Evolutionary conservation across 495 filamentous ascomycete species (phyloP).

Genomic region (Rhypophila decipiens): DNA sequence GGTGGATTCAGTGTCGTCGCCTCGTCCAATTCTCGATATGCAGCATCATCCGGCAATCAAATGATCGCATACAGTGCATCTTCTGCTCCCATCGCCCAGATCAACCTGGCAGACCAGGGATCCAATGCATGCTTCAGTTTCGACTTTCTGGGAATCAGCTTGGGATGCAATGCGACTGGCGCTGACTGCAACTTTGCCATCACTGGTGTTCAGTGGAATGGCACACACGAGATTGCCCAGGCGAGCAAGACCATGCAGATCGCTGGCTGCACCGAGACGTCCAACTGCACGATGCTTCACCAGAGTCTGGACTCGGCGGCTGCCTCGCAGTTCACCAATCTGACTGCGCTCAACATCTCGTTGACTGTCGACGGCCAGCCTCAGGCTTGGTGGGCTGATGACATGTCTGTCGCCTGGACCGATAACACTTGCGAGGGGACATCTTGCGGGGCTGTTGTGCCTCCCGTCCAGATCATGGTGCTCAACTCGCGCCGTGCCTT

Average conservation of each 20-base stretch:
- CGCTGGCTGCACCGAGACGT: slow-evolving; percentile 22
- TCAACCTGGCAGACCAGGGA: slow-evolving; percentile 28
- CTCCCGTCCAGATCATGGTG: slow-evolving; percentile 19
- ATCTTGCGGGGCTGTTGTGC: slow-evolving; percentile 29
- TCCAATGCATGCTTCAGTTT: slow-evolving; percentile 35
- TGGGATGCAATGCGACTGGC: slow-evolving; percentile 35
- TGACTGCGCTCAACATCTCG: slow-evolving; percentile 34
- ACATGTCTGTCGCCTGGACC: slow-evolving; percentile 37
- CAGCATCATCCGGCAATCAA: slow-evolving; percentile 32
- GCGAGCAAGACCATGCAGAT: slow-evolving; percentile 22
- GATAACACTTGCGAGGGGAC: slow-evolving; percentile 33
- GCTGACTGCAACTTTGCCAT: slow-evolving; percentile 33
- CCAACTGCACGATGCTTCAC: slow-evolving; percentile 28
- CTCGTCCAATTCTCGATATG: slow-evolving; percentile 17
- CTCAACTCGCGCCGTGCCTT: no score
- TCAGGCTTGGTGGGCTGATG: slow-evolving; percentile 37
- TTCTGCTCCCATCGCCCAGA: slow-evolving; percentile 19
- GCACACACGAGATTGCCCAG: slow-evolving; percentile 15
- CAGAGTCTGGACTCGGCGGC: slow-evolving; percentile 19
- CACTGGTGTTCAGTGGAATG: slow-evolving; percentile 27
- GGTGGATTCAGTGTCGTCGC: slow-evolving; percentile 30
- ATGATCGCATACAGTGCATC: slow-evolving; percentile 30
- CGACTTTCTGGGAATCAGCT: slow-evolving; percentile 29
- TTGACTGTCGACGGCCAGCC: slow-evolving; percentile 20
- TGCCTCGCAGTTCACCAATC: slow-evolving; percentile 21